These are phyloP conservation scores for Pelargonium fulgidum DNA, from an alignment of 441 rosid species.

Conservation along the genomic window DNA sequence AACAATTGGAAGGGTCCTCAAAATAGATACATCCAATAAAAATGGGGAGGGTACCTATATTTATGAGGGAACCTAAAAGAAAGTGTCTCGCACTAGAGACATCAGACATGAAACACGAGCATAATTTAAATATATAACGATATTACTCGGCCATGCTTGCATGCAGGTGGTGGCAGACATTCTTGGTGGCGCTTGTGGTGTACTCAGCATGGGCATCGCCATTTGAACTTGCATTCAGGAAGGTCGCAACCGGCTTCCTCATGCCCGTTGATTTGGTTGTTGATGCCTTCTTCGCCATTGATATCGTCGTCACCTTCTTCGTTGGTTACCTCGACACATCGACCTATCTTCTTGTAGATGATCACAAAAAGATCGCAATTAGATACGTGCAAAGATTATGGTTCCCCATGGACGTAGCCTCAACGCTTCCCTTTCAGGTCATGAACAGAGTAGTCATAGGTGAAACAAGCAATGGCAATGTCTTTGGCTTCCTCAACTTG, in stretches of 20 bases:
- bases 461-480: slow-evolving; percentile 26
- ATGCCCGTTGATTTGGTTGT: slow-evolving; percentile 54
- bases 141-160: too few relatives aligned
- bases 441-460: slow-evolving; percentile 45
- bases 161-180: slow-evolving; percentile 70
- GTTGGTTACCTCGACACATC: slow-evolving; percentile 78
- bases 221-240: slow-evolving; percentile 71
- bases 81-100: too few relatives aligned
- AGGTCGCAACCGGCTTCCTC: slow-evolving; percentile 44
- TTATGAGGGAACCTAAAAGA: too few relatives aligned
- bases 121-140: too few relatives aligned
- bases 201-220: slow-evolving; percentile 91
- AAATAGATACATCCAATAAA: too few relatives aligned
- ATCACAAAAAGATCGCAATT: slow-evolving; percentile 57
- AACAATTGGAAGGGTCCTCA: too few relatives aligned
- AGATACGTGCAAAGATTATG: slow-evolving; percentile 48
- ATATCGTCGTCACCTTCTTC: slow-evolving; percentile 72
- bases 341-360: slow-evolving; percentile 69
- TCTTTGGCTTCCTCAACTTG: slow-evolving; percentile 63
- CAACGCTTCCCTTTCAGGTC: slow-evolving; percentile 62
- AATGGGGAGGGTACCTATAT: too few relatives aligned
- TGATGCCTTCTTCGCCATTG: slow-evolving; percentile 68
- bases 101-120: too few relatives aligned
- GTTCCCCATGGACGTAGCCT: slow-evolving; percentile 80
- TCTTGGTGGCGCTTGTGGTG: slow-evolving; percentile 57